These are phyloP conservation scores for Hanseniaspora pseudoguilliermondii DNA, from an alignment of 805 yeast species.

Conservation along the genomic window DNA sequence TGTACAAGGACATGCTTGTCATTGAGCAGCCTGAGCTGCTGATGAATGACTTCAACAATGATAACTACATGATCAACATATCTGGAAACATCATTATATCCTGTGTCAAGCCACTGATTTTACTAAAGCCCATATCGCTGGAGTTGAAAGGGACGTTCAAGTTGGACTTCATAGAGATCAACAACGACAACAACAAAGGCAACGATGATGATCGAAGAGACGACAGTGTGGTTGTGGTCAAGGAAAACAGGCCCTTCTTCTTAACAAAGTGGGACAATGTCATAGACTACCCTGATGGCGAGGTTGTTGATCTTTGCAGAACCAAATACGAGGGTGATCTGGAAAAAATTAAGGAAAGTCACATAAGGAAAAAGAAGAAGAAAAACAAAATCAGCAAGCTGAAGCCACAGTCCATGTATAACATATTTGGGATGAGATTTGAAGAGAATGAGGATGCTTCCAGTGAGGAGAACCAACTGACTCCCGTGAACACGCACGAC, in stretches of 20 bases:
- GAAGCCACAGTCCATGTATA: neutral
- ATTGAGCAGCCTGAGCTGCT: slow-evolving; percentile 53
- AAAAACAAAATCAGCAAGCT: neutral
- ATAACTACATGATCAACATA: slow-evolving; percentile 42
- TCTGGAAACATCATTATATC: slow-evolving; percentile 64
- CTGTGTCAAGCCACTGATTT: slow-evolving; percentile 51
- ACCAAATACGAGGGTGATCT: slow-evolving; percentile 1
- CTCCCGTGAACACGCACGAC: slow-evolving; percentile 6
- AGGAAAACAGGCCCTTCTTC: slow-evolving; percentile 46
- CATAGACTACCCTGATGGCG: slow-evolving; percentile 25
- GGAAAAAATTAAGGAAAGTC: neutral
- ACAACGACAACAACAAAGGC: neutral
- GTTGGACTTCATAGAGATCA: slow-evolving; percentile 42
- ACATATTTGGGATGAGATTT: neutral
- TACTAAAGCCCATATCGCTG: slow-evolving; percentile 44
- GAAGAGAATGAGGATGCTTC: neutral
- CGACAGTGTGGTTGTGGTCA: slow-evolving; percentile 29
- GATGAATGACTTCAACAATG: slow-evolving; percentile 44
- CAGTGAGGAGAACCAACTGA: neutral
- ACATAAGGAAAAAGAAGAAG: slow-evolving; percentile 1
- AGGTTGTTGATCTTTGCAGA: slow-evolving; percentile 17
- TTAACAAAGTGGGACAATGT: slow-evolving; percentile 65
- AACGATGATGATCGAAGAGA: slow-evolving; percentile 26
- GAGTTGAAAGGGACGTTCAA: slow-evolving; percentile 50
- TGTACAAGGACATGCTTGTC: slow-evolving; percentile 50